These are phyloP conservation scores for Zymoseptoria passerinii DNA, from an alignment of 2,329 filamentous ascomycete genomes.

Conservation along the genomic window DNA sequence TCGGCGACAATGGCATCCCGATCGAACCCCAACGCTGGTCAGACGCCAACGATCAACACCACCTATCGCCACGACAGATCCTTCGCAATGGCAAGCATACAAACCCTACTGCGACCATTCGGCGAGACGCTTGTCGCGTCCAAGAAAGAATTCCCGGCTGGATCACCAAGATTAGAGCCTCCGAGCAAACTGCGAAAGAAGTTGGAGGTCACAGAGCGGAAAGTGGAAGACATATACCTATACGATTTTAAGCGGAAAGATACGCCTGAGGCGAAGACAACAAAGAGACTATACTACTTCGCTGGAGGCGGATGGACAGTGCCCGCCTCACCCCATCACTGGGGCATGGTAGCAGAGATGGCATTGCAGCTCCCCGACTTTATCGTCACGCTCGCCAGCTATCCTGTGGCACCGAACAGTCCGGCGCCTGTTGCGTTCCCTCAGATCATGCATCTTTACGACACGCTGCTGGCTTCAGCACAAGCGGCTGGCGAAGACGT, in stretches of 20 bases:
- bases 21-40: neutral
- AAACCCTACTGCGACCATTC: constrained; percentile 33
- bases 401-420: constrained; percentile 47
- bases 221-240: constrained; percentile 37
- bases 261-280: constrained; percentile 5
- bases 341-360: constrained; percentile 43
- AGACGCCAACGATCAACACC: constrained; percentile 24
- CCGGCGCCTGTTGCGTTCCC: constrained; percentile 44
- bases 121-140: constrained; percentile 30
- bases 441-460: constrained; percentile 40
- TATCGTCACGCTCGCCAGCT: constrained; percentile 42
- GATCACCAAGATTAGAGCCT: constrained; percentile 34
- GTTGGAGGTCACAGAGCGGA: constrained; percentile 34
- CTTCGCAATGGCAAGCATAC: constrained; percentile 30
- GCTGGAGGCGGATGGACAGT: constrained; percentile 49
- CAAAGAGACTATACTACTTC: constrained; percentile 45
- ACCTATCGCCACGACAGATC: constrained; percentile 33
- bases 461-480: constrained; percentile 34
- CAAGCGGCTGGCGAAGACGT: constrained; percentile 35
- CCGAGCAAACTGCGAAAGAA: constrained; percentile 27
- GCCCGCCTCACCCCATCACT: constrained; percentile 45
- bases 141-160: constrained; percentile 28
- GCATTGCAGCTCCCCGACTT: constrained; percentile 32
- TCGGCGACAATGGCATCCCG: neutral
- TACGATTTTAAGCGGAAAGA: constrained; percentile 35